A percentile compares a stretch with the other conserved stretches of the same genome.
These are phyloP conservation scores for Ophiostoma australiae DNA, from an alignment of 2,329 filamentous ascomycete genomes.

Conservation along the genomic window DNA sequence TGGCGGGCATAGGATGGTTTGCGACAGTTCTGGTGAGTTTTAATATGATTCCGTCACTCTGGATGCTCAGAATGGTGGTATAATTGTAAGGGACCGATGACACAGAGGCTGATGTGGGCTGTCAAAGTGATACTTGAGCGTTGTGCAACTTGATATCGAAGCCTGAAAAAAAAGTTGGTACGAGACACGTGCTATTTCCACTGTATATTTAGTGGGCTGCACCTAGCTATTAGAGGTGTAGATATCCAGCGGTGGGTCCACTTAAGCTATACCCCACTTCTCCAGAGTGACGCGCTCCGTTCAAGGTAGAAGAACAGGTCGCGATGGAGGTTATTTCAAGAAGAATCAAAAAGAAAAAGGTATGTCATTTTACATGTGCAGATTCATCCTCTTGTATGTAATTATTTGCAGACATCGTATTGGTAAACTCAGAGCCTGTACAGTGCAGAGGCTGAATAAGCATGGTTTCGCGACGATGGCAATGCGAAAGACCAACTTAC, in stretches of 20 bases:
- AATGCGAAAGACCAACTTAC: background rate
- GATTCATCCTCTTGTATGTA: no score
- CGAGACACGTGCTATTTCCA: background rate
- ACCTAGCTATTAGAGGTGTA: background rate
- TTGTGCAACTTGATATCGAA: background rate
- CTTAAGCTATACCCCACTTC: background rate
- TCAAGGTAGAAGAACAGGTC: background rate
- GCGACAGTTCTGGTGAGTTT: background rate
- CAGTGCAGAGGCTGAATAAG: background rate
- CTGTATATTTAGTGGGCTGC: background rate
- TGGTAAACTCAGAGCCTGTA: no score
- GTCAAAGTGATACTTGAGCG: background rate
- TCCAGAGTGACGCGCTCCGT: background rate
- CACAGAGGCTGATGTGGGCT: background rate
- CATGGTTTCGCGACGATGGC: background rate
- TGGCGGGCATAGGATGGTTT: background rate
- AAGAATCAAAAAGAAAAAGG: background rate
- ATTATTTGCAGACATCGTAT: no score
- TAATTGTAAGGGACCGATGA: background rate
- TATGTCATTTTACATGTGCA: no score
- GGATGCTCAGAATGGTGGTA: background rate
- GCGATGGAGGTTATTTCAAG: background rate
- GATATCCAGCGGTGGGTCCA: background rate
- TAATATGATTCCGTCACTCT: background rate
- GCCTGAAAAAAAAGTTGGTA: constrained; percentile 7